Evolutionary conservation across 2,329 filamentous ascomycete species (phyloP).

Genomic region (Rhinocladiella mackenziei): DNA sequence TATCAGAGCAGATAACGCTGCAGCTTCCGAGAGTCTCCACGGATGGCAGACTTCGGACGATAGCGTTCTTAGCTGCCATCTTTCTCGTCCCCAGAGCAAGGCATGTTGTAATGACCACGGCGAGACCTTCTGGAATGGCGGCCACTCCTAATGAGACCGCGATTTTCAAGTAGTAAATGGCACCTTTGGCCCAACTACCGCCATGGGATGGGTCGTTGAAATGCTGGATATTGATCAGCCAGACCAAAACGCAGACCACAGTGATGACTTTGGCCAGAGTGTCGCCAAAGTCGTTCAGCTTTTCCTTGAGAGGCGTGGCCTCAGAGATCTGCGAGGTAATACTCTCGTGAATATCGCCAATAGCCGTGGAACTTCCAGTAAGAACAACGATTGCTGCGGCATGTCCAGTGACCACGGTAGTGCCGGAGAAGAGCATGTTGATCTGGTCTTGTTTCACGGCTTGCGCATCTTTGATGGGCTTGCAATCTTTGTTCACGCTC

Average conservation of each 20-base stretch:
- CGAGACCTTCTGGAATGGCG: constrained; percentile 59
- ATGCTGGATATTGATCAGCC: constrained; percentile 97
- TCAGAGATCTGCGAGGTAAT: constrained; percentile 97
- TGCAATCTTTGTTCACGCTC: constrained; percentile 82
- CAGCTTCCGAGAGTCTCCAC: constrained; percentile 98
- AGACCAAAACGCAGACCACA: constrained; percentile 91
- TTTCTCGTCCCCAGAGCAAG: constrained; percentile 92
- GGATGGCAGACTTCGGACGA: constrained; percentile 91
- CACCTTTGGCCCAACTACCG: constrained; percentile 90
- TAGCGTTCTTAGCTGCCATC: constrained; percentile 98
- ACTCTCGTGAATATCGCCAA: constrained; percentile 98
- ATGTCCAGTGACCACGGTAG: constrained; percentile 90
- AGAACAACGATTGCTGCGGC: constrained; percentile 86
- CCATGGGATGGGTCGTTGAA: constrained; percentile 94
- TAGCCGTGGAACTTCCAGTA: constrained; percentile 86
- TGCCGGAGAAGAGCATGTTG: constrained; percentile 98
- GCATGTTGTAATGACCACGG: constrained; percentile 98
- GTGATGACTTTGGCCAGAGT: constrained; percentile 96
- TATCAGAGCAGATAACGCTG: constrained; percentile 99
- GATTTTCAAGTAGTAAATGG: constrained; percentile 99
- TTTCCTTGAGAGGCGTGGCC: constrained; percentile 95
- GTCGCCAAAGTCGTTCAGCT: constrained; percentile 97
- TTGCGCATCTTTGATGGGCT: constrained; percentile 66
- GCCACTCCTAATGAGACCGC: constrained; percentile 96
- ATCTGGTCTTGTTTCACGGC: constrained; percentile 96